Conservation (phyloP, 805 yeast genomes). For the Candida schatavii region DNA sequence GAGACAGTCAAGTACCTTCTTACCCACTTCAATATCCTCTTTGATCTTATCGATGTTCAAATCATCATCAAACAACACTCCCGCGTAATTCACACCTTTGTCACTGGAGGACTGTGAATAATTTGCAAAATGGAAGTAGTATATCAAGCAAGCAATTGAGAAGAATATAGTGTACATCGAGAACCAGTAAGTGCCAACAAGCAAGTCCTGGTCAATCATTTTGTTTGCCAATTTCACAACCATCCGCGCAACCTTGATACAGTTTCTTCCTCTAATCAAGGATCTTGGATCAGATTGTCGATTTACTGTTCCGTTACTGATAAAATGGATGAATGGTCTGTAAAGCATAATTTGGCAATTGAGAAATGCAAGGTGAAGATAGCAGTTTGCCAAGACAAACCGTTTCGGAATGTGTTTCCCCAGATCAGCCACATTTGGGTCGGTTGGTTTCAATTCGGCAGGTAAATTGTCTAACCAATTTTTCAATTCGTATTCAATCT, state of each 20-base stretch:
- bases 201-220: slow-evolving; percentile 66
- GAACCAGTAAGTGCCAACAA: slow-evolving; percentile 89
- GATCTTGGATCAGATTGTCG: slow-evolving; percentile 53
- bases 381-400: slow-evolving; percentile 70
- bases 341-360: slow-evolving; percentile 80
- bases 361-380: slow-evolving; percentile 66
- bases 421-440: slow-evolving; percentile 38
- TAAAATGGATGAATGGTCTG: slow-evolving; percentile 84
- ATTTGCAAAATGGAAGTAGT: slow-evolving; percentile 62
- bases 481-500: slow-evolving; percentile 65
- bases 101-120: slow-evolving; percentile 22
- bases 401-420: slow-evolving; percentile 41
- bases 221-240: slow-evolving; percentile 79
- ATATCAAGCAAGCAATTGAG: slow-evolving; percentile 82
- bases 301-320: slow-evolving; percentile 50
- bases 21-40: slow-evolving; percentile 79
- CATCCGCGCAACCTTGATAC: slow-evolving; percentile 79
- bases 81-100: slow-evolving; percentile 36
- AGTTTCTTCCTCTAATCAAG: slow-evolving; percentile 71
- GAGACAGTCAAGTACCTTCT: slow-evolving; percentile 64
- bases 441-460: slow-evolving; percentile 66
- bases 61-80: slow-evolving; percentile 44
- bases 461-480: slow-evolving; percentile 75
- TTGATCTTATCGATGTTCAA: slow-evolving; percentile 56
- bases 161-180: slow-evolving; percentile 86